phyloP scores from a whole-genome alignment of 768 basidiomycete species.

The Sporobolomyces pararoseus region DNA sequence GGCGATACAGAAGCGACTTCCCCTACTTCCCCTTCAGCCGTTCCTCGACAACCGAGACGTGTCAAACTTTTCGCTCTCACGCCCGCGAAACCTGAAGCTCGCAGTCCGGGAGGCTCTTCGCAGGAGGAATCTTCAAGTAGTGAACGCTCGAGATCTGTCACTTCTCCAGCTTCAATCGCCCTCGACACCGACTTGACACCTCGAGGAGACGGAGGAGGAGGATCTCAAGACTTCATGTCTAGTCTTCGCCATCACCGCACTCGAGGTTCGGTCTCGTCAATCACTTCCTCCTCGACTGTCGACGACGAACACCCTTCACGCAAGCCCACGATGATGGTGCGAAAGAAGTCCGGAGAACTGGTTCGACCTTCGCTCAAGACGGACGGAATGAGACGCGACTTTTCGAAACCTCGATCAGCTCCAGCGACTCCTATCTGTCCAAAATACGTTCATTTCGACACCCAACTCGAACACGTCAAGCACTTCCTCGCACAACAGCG shows the following conservation, averaged over 20 bases:
- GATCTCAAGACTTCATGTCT: slow-evolving; percentile 1
- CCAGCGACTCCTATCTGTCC: slow-evolving; percentile 70
- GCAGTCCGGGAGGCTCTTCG: slow-evolving; percentile 26
- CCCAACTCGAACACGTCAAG: slow-evolving; percentile 87
- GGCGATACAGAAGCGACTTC: neutral
- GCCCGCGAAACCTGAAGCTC: neutral
- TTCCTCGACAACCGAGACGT: slow-evolving; percentile 9
- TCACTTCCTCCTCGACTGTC: slow-evolving; percentile 2
- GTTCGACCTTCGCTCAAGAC: slow-evolving; percentile 87
- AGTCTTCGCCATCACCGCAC: slow-evolving; percentile 11
- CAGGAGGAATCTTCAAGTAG: slow-evolving; percentile 28
- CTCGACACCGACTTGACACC: slow-evolving; percentile 18
- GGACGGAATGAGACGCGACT: slow-evolving; percentile 54
- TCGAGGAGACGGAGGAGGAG: neutral
- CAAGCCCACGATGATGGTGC: slow-evolving; percentile 56
- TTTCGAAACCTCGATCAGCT: slow-evolving; percentile 55
- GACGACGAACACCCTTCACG: slow-evolving; percentile 16
- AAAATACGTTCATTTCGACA: slow-evolving; percentile 89
- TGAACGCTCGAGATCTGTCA: slow-evolving; percentile 9
- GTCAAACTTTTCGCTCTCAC: slow-evolving; percentile 20
- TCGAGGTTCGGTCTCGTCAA: slow-evolving; percentile 14
- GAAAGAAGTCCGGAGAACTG: slow-evolving; percentile 91
- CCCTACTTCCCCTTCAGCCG: neutral
- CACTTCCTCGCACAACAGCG: slow-evolving; percentile 92
- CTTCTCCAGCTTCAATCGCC: neutral